Conservation (phyloP, 140 eudicot species). For the Bidens hawaiensis region DNA sequence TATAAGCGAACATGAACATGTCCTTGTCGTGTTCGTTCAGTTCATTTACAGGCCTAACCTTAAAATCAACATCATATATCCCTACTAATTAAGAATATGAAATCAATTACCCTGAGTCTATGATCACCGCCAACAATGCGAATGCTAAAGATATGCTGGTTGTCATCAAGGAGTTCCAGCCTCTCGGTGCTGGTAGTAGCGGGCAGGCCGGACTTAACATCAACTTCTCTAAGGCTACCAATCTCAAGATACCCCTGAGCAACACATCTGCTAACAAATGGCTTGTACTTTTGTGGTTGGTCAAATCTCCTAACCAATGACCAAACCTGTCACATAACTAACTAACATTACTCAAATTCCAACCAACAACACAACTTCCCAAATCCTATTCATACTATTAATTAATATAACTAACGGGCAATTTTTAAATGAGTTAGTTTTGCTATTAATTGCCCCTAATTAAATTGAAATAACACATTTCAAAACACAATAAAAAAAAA, state of each 20-base stretch:
- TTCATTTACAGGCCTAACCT: too few species aligned
- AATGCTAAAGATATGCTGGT: conserved; percentile 46
- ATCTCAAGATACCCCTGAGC: conserved; percentile 47
- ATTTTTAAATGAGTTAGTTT: too few species aligned
- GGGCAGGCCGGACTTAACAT: conserved; percentile 57
- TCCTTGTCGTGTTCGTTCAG: too few species aligned
- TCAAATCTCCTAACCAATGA: conserved; percentile 58
- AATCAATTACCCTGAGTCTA: conserved; percentile 55
- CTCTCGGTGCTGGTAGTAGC: conserved; percentile 61
- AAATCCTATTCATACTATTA: too few species aligned
- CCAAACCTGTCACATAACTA: conserved; percentile 37
- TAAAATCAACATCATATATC: too few species aligned
- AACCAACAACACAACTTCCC: not conserved
- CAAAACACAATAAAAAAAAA: too few species aligned
- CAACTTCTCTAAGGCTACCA: conserved; percentile 57
- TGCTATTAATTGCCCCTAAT: too few species aligned
- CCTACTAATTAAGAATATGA: too few species aligned
- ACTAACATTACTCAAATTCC: not conserved
- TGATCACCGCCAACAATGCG: conserved; percentile 59
- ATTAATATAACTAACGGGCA: too few species aligned
- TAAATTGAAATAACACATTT: too few species aligned
- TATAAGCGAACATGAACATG: too few species aligned
- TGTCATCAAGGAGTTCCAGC: conserved; percentile 54
- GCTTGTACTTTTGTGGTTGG: conserved; percentile 50
- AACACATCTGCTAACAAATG: conserved; percentile 55